Conservation (phyloP, 805 yeast genomes). For the Ogataea pini region DNA sequence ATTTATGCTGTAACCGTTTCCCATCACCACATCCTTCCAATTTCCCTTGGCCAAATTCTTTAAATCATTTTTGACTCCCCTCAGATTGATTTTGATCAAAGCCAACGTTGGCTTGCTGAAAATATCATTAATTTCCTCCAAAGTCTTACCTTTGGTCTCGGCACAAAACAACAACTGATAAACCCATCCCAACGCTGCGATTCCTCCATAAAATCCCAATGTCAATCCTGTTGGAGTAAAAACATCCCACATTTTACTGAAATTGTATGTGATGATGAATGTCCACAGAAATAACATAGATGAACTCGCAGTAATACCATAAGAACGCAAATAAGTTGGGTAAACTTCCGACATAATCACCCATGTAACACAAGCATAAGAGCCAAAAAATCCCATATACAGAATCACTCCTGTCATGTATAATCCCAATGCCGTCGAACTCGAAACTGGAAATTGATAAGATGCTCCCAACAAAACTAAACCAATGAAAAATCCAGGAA, state of each 20-base stretch:
- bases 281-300: conserved; percentile 60
- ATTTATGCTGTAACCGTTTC: background rate
- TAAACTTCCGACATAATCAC: conserved; percentile 67
- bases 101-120: conserved; percentile 50
- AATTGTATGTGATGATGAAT: conserved; percentile 65
- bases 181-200: conserved; percentile 57
- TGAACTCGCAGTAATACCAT: conserved; percentile 67
- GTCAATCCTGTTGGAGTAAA: conserved; percentile 64
- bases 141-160: conserved; percentile 69
- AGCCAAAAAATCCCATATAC: conserved; percentile 66
- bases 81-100: conserved; percentile 39
- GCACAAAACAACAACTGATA: conserved; percentile 62
- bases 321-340: conserved; percentile 57
- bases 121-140: conserved; percentile 70
- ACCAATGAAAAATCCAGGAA: conserved; percentile 58
- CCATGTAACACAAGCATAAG: conserved; percentile 71
- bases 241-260: conserved; percentile 53
- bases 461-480: conserved; percentile 63
- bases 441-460: conserved; percentile 44
- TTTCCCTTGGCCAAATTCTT: conserved; percentile 23
- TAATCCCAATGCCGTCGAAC: conserved; percentile 55
- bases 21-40: conserved; percentile 14
- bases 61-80: conserved; percentile 23
- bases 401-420: conserved; percentile 63
- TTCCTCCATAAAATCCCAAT: conserved; percentile 67